Evolutionary conservation across 805 yeast genomes (phyloP).

Genomic region (Saccharomycopsis synnaedendra): DNA sequence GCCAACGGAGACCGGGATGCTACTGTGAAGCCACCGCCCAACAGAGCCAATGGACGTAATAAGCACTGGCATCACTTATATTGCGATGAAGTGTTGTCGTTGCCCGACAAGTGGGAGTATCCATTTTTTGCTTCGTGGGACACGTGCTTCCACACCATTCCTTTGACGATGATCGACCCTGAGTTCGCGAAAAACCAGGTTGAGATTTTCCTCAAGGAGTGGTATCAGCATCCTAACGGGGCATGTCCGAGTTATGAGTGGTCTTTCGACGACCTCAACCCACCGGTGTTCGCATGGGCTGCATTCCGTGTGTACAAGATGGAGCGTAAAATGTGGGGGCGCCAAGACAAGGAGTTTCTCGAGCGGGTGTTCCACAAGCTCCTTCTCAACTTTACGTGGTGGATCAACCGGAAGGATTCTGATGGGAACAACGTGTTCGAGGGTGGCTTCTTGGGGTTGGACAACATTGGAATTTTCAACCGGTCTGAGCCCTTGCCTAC

Average conservation of each 20-base stretch:
- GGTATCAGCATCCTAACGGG: conserved; percentile 99
- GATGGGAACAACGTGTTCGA: conserved; percentile 85
- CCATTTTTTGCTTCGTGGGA: conserved; percentile 98
- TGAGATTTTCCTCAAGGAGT: conserved; percentile 77
- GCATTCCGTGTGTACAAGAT: conserved; percentile 78
- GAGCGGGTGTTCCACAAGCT: conserved; percentile 91
- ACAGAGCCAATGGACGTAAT: conserved; percentile 81
- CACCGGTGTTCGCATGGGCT: conserved; percentile 97
- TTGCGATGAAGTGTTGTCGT: conserved; percentile 74
- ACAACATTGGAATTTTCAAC: conserved; percentile 86
- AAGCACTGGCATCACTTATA: conserved; percentile 82
- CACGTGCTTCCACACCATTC: conserved; percentile 89
- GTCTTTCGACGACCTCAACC: conserved; percentile 93
- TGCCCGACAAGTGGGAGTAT: conserved; percentile 95
- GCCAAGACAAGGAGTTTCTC: conserved; percentile 68
- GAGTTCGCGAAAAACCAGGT: conserved; percentile 83
- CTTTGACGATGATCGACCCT: conserved; percentile 88
- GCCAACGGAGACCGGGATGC: conserved; percentile 71
- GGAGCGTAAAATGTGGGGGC: conserved; percentile 77
- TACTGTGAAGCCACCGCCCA: conserved; percentile 64
- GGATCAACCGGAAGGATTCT: conserved; percentile 87
- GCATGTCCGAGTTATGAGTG: conserved; percentile 95
- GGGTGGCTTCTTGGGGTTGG: conserved; percentile 90
- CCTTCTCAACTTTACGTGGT: conserved; percentile 87
- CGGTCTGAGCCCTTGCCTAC: conserved; percentile 90